Conservation (phyloP, 768 basidiomycete genomes). For the Serpula lacrymans region DNA sequence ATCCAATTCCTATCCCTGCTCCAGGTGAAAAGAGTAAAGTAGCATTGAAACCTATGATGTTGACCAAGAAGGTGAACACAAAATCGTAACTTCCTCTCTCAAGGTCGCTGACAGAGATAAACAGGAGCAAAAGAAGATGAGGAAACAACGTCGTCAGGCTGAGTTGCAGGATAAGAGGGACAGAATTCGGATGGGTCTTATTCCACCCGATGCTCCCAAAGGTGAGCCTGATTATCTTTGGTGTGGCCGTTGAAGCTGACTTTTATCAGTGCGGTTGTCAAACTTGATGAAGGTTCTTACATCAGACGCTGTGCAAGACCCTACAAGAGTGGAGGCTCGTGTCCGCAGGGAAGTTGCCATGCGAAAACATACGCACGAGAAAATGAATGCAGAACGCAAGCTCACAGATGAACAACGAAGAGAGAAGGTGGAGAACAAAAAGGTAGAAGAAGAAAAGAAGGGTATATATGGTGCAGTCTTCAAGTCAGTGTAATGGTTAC, state of each 20-base stretch:
- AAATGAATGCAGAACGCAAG: slow-evolving; percentile 90
- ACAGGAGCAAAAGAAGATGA: slow-evolving; percentile 94
- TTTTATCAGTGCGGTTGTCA: slow-evolving; percentile 71
- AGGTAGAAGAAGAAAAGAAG: slow-evolving; percentile 83
- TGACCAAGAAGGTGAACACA: slow-evolving; percentile 77
- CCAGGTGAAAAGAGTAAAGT: slow-evolving; percentile 82
- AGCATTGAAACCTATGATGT: slow-evolving; percentile 79
- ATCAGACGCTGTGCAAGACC: slow-evolving; percentile 94
- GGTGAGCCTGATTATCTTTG: slow-evolving; percentile 39
- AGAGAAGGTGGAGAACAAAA: slow-evolving; percentile 86
- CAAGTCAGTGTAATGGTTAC: slow-evolving; percentile 58
- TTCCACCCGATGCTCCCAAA: slow-evolving; percentile 95
- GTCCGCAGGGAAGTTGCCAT: slow-evolving; percentile 91
- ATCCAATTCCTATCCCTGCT: slow-evolving; percentile 94
- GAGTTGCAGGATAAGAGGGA: slow-evolving; percentile 94
- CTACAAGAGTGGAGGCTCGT: slow-evolving; percentile 94
- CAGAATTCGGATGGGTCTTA: slow-evolving; percentile 90
- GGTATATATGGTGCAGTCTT: slow-evolving; percentile 82
- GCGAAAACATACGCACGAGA: slow-evolving; percentile 86
- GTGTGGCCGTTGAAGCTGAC: not conserved
- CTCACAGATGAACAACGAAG: slow-evolving; percentile 86
- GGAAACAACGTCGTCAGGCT: slow-evolving; percentile 82
- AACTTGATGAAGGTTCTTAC: slow-evolving; percentile 99
- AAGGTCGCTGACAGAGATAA: slow-evolving; percentile 2
- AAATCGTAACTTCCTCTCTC: not conserved